Conservation (phyloP, 192 early-diverging fungal species). For the Funneliformis mosseae region DNA sequence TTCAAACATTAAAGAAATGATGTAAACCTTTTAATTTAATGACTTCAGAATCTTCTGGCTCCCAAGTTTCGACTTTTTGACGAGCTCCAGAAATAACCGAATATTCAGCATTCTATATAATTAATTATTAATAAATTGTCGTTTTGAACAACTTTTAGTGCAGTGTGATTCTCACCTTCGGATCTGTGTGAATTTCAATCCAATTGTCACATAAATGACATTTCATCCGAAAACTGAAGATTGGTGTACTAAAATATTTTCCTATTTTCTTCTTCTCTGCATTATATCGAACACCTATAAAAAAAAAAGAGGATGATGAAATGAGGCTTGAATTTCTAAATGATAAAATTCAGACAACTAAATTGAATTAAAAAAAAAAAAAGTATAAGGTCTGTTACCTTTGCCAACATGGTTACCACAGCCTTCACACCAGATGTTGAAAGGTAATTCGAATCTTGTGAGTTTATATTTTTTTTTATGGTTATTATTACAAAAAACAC, state of each 20-base stretch:
- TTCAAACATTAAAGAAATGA: neutral
- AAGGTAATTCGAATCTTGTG: constrained; percentile 84
- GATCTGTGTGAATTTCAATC: constrained; percentile 95
- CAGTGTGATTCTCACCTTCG: constrained; percentile 61
- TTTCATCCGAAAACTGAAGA: constrained; percentile 91
- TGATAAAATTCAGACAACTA: too few relatives aligned
- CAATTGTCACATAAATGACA: constrained; percentile 84
- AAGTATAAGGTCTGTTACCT: constrained; percentile 47
- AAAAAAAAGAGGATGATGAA: neutral
- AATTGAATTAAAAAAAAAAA: too few relatives aligned
- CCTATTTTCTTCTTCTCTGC: constrained; percentile 94
- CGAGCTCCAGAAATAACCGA: constrained; percentile 70
- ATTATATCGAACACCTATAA: constrained; percentile 87
- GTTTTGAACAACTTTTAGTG: neutral
- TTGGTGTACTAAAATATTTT: constrained; percentile 84
- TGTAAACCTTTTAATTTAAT: constrained; percentile 60
- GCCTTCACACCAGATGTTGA: constrained; percentile 85
- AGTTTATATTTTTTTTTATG: neutral
- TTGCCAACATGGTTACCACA: constrained; percentile 86
- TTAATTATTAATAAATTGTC: neutral
- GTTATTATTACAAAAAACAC: neutral
- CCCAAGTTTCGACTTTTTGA: constrained; percentile 74
- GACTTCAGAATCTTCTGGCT: constrained; percentile 65
- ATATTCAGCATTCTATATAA: constrained; percentile 65
- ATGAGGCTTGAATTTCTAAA: neutral